Evolutionary conservation across 2,329 filamentous ascomycete species (phyloP), one percentile per base, ranked within the genome.

Genomic region (Botrytis tulipae): DNA sequence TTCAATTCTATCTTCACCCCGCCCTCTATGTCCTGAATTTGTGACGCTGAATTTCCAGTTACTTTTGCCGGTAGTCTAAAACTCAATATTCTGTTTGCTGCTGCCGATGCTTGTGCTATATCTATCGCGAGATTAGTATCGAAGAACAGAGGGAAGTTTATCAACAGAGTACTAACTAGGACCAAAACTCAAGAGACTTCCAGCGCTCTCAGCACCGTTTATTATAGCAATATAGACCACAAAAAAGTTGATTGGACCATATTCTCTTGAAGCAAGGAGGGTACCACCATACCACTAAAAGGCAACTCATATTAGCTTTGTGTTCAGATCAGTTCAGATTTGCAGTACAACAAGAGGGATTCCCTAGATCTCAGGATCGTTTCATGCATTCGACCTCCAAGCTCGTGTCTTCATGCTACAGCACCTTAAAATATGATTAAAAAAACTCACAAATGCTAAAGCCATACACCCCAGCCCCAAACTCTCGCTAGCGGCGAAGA

Each of bases 51-150:
- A 32, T 75, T 76, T 10, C 54, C 29, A 8, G 66, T 59, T 6
- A 57, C 32, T 40, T 74, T 72, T 25, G 71, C 40, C 12, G 65
- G 70, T 4, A 72, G 72, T 65, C 82, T 74, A 63, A 83, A 79
- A 67, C 73, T 83, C 25, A 91, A 80, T 74, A 91, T 90, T 25
- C 88, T 85, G 78, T 90, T 90, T 8, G 89, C 86, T 0, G 89
- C 88, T 0, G 85, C 87, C 0, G 86, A 84, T 7, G 87, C 88
- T 80, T 90, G 87, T 1, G 88, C 88, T 0, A 87, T 86, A 75
- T 91, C 77, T 78, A 67, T 25, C 25, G 61, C 6, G 20, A 44
- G n/a, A 3, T 59, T 29, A 72, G 40, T 44, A 59, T 22, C 20
- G 25, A n/a, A 59, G 42, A 73, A 18, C 14, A 37, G 9, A 18